Evolutionary conservation across 805 yeast genomes (phyloP).

Genomic region (Jamesozyma hellenica): DNA sequence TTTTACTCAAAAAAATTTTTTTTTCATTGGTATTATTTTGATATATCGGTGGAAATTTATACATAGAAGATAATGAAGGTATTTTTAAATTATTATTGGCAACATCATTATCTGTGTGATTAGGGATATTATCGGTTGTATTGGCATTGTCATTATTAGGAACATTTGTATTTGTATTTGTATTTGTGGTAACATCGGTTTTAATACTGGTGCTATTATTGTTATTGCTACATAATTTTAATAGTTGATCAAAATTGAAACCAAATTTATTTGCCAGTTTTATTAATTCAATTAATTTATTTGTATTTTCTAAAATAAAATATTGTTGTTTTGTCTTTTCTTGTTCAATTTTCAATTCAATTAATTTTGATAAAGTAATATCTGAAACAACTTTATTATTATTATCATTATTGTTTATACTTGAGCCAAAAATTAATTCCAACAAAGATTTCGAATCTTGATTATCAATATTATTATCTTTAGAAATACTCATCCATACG

Average conservation of each 20-base stretch:
- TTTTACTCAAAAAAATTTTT: constrained; percentile 6
- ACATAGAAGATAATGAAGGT: not conserved
- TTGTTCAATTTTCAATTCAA: constrained; percentile 56
- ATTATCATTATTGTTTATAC: constrained; percentile 26
- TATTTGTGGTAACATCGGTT: too few relatives aligned
- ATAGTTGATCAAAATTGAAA: constrained; percentile 55
- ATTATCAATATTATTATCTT: not conserved
- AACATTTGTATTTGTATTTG: constrained; percentile 3
- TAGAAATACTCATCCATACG: not conserved
- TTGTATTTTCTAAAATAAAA: constrained; percentile 53
- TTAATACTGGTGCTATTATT: too few relatives aligned
- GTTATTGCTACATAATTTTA: constrained; percentile 19
- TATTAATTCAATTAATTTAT: constrained; percentile 50
- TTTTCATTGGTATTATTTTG: constrained; percentile 8
- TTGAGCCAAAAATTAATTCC: constrained; percentile 40
- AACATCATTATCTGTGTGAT: not conserved
- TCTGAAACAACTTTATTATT: constrained; percentile 30
- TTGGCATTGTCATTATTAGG: not conserved
- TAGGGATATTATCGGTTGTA: too few relatives aligned
- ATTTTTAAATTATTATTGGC: not conserved
- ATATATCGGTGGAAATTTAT: constrained; percentile 4
- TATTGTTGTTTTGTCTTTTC: constrained; percentile 77
- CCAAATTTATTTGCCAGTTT: constrained; percentile 50
- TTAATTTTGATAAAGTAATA: constrained; percentile 45
- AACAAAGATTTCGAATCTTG: constrained; percentile 8